phyloP scores from a whole-genome alignment of 108 stramenopile genomes.

The Nitzschia sp. region DNA sequence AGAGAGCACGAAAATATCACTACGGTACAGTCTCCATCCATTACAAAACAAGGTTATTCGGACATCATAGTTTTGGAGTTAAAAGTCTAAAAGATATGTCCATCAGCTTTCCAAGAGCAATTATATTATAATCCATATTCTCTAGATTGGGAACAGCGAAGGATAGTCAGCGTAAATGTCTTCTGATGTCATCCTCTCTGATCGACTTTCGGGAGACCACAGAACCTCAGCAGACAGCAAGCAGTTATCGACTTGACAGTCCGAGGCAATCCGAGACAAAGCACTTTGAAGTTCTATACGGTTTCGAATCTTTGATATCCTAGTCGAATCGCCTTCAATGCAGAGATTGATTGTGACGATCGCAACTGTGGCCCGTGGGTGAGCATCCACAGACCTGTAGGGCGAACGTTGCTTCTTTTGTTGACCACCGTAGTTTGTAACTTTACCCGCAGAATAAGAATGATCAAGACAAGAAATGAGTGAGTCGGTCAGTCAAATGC shows the following conservation, averaged over 20 bases:
- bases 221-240: conserved; percentile 58
- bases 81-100: too few species aligned
- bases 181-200: conserved; percentile 22
- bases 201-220: conserved; percentile 61
- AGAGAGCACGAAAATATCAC: too few species aligned
- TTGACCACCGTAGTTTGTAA: not conserved
- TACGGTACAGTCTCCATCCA: too few species aligned
- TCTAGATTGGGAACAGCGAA: conserved; percentile 14
- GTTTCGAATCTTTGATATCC: conserved; percentile 23
- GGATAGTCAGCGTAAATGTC: conserved; percentile 35
- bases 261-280: conserved; percentile 52
- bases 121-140: too few species aligned
- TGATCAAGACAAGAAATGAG: too few species aligned
- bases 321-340: conserved; percentile 67
- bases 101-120: too few species aligned
- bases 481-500: not conserved
- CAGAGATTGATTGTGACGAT: conserved; percentile 52
- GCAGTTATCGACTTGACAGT: conserved; percentile 55
- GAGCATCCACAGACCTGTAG: not conserved
- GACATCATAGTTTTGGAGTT: too few species aligned
- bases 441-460: not conserved
- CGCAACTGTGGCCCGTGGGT: conserved; percentile 51
- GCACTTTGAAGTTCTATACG: conserved; percentile 48
- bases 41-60: too few species aligned
- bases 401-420: not conserved